phyloP scores from a whole-genome alignment of 2,329 filamentous ascomycete genomes.

The Fusarium veterinarium region DNA sequence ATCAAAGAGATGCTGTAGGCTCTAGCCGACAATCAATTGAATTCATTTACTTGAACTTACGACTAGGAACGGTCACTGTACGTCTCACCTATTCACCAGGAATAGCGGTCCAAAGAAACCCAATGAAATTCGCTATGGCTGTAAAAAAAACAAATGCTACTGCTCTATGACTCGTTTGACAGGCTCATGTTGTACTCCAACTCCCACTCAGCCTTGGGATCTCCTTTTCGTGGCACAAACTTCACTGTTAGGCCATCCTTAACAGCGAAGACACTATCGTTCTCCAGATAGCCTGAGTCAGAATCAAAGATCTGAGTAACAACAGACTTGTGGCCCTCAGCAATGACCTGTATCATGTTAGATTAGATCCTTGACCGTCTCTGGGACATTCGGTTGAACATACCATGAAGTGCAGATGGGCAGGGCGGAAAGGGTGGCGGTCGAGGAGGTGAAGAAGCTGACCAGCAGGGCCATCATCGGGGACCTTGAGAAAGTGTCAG shows the following conservation, averaged over 20 bases:
- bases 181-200: conserved; percentile 34
- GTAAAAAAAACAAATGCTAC: neutral
- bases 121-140: conserved; percentile 2
- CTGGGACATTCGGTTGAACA: neutral
- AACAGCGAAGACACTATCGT: conserved; percentile 40
- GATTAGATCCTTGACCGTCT: neutral
- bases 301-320: conserved; percentile 73
- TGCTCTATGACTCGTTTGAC: neutral
- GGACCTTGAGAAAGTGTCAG: conserved; percentile 42
- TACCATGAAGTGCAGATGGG: conserved; percentile 70
- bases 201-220: conserved; percentile 34
- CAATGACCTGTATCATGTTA: conserved; percentile 50
- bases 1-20: neutral
- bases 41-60: neutral
- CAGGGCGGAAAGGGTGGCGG: conserved; percentile 67
- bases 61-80: neutral
- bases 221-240: conserved; percentile 37
- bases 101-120: neutral
- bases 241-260: conserved; percentile 39
- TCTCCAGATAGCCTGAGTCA: conserved; percentile 36
- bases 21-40: neutral
- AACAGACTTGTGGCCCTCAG: conserved; percentile 72
- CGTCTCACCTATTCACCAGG: neutral
- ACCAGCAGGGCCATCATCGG: conserved; percentile 64
- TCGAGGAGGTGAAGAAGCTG: conserved; percentile 65